phyloP scores from a whole-genome alignment of 768 basidiomycete genomes.

The Hericium rajendrae region DNA sequence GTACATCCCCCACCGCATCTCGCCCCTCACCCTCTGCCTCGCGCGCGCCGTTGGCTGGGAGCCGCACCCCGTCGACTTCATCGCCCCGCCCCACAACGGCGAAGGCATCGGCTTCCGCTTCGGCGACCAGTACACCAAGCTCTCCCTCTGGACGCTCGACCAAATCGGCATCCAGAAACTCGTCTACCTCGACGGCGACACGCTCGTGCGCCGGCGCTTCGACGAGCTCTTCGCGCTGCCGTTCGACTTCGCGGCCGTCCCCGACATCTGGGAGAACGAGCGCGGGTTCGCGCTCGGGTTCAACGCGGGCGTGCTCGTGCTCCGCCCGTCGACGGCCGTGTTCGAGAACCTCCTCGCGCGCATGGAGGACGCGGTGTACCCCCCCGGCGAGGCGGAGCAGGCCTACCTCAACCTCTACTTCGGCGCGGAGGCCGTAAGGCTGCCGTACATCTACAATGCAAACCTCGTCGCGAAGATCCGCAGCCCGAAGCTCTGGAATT shows the following conservation, averaged over 20 bases:
- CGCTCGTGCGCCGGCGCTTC: slow-evolving; percentile 23
- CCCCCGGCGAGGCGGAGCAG: slow-evolving; percentile 29
- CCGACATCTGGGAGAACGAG: slow-evolving; percentile 11
- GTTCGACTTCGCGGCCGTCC: slow-evolving; percentile 25
- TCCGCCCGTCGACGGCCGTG: slow-evolving; percentile 22
- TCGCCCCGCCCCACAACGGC: slow-evolving; percentile 24
- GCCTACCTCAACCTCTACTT: slow-evolving; percentile 33
- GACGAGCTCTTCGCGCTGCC: slow-evolving; percentile 26
- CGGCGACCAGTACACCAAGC: slow-evolving; percentile 28
- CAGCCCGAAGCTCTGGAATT: slow-evolving; percentile 24
- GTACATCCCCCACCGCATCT: slow-evolving; percentile 24
- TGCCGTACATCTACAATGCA: slow-evolving; percentile 34
- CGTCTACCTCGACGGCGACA: slow-evolving; percentile 28
- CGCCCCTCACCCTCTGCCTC: slow-evolving; percentile 22
- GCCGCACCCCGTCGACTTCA: slow-evolving; percentile 19
- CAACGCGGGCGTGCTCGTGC: slow-evolving; percentile 31
- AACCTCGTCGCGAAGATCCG: slow-evolving; percentile 30
- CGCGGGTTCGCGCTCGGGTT: slow-evolving; percentile 21
- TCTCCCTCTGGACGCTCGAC: slow-evolving; percentile 26
- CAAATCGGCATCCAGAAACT: slow-evolving; percentile 17
- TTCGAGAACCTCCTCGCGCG: slow-evolving; percentile 22
- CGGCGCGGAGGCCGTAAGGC: slow-evolving; percentile 23
- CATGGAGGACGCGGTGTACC: slow-evolving; percentile 23
- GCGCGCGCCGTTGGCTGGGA: slow-evolving; percentile 23
- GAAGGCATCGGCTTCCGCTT: slow-evolving; percentile 20